Evolutionary conservation across 177 flowering plant genomes (phyloP).

Genomic region (Telopea speciosissima): DNA sequence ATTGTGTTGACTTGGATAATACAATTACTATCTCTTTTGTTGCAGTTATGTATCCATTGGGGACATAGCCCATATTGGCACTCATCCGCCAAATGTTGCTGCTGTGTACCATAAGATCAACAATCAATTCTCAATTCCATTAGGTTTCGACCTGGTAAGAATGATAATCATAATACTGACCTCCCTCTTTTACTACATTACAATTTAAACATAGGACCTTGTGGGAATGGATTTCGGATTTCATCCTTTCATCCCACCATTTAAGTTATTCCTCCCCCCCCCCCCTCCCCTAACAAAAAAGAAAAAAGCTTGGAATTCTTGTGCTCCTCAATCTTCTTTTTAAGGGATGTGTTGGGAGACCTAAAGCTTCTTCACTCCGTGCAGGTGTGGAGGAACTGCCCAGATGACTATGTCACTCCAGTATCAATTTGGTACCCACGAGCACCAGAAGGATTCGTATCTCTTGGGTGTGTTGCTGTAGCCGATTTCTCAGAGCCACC

Average conservation of each 20-base stretch:
- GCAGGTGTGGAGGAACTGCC: conserved; percentile 96
- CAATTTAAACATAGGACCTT: not conserved
- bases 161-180: not conserved
- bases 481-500: conserved; percentile 64
- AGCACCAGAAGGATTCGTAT: conserved; percentile 78
- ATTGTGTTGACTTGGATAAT: not conserved
- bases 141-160: conserved; percentile 92
- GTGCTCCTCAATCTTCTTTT: no score
- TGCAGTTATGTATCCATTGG: conserved; percentile 87
- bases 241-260: no score
- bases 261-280: no score
- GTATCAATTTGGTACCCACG: conserved; percentile 92
- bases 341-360: no score
- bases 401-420: conserved; percentile 62
- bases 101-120: conserved; percentile 57
- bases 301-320: no score
- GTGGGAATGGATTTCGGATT: no score
- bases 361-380: conserved; percentile 3
- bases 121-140: conserved; percentile 49
- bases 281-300: no score
- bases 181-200: no score
- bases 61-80: conserved; percentile 77
- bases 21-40: conserved; percentile 5
- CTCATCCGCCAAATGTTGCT: conserved; percentile 87
- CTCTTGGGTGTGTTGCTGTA: conserved; percentile 80